Evolutionary conservation across 1,284 basidiomycete species (phyloP).

Genomic region (Vanrija sp.): DNA sequence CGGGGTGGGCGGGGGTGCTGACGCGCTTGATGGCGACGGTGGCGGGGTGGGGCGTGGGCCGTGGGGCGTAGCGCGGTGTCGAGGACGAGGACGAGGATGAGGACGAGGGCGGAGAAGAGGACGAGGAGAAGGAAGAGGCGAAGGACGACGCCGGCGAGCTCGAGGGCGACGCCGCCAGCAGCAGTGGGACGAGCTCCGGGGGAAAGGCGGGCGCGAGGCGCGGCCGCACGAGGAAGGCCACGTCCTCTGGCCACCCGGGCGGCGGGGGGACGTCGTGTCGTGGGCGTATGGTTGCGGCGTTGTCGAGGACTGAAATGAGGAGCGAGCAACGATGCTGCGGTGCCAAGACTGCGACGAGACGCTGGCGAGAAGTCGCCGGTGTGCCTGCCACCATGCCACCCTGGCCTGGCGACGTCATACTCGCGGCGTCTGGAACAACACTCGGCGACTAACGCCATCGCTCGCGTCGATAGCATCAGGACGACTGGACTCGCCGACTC

Average conservation of each 20-base stretch:
- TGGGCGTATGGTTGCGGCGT: not conserved
- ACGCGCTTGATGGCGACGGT: constrained; percentile 44
- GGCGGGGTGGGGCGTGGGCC: constrained; percentile 26
- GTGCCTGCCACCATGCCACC: too few relatives aligned
- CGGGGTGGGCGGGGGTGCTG: constrained; percentile 58
- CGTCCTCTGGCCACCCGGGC: constrained; percentile 37
- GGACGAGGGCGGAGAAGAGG: not conserved
- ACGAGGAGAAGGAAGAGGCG: not conserved
- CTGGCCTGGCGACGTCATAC: too few relatives aligned
- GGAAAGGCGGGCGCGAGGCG: constrained; percentile 41
- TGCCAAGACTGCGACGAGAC: too few relatives aligned
- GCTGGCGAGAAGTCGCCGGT: too few relatives aligned
- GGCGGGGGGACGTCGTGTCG: constrained; percentile 37
- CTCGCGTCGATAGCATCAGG: too few relatives aligned
- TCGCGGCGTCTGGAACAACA: too few relatives aligned
- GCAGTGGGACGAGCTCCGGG: constrained; percentile 23
- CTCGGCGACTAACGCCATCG: too few relatives aligned
- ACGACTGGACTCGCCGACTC: too few relatives aligned
- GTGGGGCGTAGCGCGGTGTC: constrained; percentile 13
- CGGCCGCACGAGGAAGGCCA: constrained; percentile 41
- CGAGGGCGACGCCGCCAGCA: constrained; percentile 5
- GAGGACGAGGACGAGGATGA: not conserved
- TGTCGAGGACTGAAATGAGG: too few relatives aligned
- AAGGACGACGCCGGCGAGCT: not conserved
- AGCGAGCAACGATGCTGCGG: too few relatives aligned